Base-by-base conservation (phyloP, 371 early-diverging fungal genomes). In the Mortierella sp. region DNA sequence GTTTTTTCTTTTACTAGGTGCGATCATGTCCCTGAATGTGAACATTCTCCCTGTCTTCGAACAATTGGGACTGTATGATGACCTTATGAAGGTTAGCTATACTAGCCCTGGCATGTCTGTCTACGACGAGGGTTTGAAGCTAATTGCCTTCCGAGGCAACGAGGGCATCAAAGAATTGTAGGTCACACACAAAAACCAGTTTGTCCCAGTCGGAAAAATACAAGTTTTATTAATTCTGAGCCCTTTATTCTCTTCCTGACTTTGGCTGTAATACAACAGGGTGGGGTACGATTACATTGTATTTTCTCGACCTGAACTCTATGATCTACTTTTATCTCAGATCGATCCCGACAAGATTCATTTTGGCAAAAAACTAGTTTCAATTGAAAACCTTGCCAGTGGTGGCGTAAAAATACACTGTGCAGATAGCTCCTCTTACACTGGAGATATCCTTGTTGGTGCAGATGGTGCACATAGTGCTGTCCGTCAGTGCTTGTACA, bases 301-400 rank as follows among this genome's bases (percentile, higher is more conserved):
- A 1, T 76, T 71, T 49, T 76, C 77, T 15, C 72, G 68, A 2
- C 67, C 68, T 22, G 55, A 58, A 2, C 49, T 76, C 13, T 71
- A 76, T 53, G 54, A 67, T 8, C 67, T 71, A 3, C n/a, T 76
- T 26, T 47, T 68, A 17, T 63, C 72, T 23, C 71, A 76, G 56
- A 51, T 76, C 23, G 68, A 67, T 8, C 19, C 68, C 34, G 23
- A 62, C 34, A 76, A 64, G 57, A 37, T 71, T 34, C 56, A 59
- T 19, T 71, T 76, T 42, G 60, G 68, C 15, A 76, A 76, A 28
- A 76, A 70, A 58, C 45, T 76, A 13, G 54, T 76, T 23, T 71
- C 67, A 4, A 62, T 71, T 58, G 49, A 68, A 37, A 42, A 76
- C 13, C 58, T 51, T 1, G 40, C 13, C 29, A 55, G 51, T 5